Conservation (phyloP, 2,329 filamentous ascomycete genomes). For the Cadophora luteo-olivacea region DNA sequence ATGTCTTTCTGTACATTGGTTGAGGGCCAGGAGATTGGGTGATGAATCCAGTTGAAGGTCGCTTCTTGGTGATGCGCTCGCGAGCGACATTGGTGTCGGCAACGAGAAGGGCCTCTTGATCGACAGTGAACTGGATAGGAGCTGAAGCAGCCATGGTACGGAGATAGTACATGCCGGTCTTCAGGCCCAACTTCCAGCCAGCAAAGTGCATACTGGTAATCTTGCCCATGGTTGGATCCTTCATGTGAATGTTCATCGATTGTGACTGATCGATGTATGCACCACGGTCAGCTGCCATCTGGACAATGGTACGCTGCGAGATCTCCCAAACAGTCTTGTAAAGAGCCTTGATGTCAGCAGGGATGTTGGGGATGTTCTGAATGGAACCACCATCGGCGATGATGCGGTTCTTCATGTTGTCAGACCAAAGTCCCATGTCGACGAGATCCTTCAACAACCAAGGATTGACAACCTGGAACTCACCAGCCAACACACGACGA, state of each 20-base stretch:
- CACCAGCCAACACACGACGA: constrained; percentile 93
- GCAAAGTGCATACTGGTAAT: constrained; percentile 99
- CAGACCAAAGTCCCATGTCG: constrained; percentile 97
- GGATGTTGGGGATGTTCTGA: constrained; percentile 96
- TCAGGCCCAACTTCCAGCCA: constrained; percentile 98
- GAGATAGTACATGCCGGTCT: constrained; percentile 99
- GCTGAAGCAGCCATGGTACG: constrained; percentile 96
- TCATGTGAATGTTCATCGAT: constrained; percentile 99
- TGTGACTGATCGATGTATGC: constrained; percentile 99
- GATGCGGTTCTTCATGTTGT: constrained; percentile 99
- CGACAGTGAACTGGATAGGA: constrained; percentile 98
- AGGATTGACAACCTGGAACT: constrained; percentile 99
- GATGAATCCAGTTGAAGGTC: constrained; percentile 55
- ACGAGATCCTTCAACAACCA: constrained; percentile 98
- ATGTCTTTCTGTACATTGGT: constrained; percentile 67
- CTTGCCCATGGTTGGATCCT: constrained; percentile 99
- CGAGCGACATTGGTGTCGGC: constrained; percentile 80
- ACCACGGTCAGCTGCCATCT: constrained; percentile 98
- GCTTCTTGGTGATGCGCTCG: constrained; percentile 71
- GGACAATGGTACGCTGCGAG: constrained; percentile 90
- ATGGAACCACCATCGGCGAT: constrained; percentile 96
- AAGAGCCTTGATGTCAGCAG: constrained; percentile 90
- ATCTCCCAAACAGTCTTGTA: constrained; percentile 99
- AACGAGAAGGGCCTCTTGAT: constrained; percentile 92
- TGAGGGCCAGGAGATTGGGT: constrained; percentile 68